Base-by-base conservation (phyloP, 768 basidiomycete species). In the Phaffia tasmanica region DNA sequence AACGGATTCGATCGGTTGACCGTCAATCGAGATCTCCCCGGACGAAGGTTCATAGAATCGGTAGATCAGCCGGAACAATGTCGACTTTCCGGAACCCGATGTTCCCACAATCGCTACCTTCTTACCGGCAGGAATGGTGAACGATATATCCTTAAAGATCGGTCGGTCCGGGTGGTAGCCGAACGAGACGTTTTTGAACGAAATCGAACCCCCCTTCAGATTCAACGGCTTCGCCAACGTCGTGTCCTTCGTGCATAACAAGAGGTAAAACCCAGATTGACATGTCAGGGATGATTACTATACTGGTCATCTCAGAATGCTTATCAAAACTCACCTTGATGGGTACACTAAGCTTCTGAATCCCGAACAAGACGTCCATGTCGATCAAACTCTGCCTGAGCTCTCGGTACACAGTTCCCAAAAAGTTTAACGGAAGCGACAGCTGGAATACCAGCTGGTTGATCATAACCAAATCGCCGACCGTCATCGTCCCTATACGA, bases 371-470 rank as follows among this genome's bases (percentile, higher is more conserved):
- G 0, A 89, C 84, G 68, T 97, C 94, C 93, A 99, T 97, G 75
- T 99, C 95, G 57, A 99, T 82, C 51, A 99, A 78, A 74, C 91
- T 94, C 74, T 99, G 95, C 51, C 92, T 81, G 77, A 98, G 83
- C 75, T 99, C 95, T 57, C 95, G 89, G 73, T 99, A 99, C 61
- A 99, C 93, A 1, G 92, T 89, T 23, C 78, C 95, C 67, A 99
- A 79, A 78, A 99, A 99, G 77, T 98, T 98, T 69, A 99, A 84
- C 3, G 95, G 95, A 42, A 98, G 79, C 0, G 92, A 95, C 0
- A 99, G 79, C 74, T 99, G 95, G 80, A 99, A 99, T 46, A 98
- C 91, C 29, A 99, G 82, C 74, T 97, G 94, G 76, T 99, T 99
- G 72, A 95, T 87, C 94, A 99, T 98, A 71, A 99, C 95, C 18